Evolutionary conservation across 768 basidiomycete species (phyloP).

Genomic region (Termitomyces sp.): DNA sequence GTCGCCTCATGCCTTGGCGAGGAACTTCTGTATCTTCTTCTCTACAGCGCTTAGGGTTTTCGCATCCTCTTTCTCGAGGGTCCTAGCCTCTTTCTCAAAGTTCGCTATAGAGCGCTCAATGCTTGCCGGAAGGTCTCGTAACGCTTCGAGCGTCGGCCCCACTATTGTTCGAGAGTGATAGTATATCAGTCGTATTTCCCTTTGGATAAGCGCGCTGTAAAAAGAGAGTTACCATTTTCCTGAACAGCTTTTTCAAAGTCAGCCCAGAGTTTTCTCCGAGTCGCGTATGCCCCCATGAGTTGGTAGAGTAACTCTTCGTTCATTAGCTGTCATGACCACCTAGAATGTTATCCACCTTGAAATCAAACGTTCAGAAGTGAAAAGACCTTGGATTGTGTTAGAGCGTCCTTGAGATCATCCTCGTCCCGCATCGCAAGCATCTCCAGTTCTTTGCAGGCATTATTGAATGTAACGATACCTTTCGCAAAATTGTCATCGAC

Average conservation of each 20-base stretch:
- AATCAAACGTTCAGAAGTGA: neutral
- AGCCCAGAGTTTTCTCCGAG: constrained; percentile 47
- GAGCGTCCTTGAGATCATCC: constrained; percentile 33
- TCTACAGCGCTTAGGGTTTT: constrained; percentile 18
- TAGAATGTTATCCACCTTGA: constrained; percentile 1
- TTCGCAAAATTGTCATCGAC: constrained; percentile 32
- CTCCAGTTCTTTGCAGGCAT: constrained; percentile 51
- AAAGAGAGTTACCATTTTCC: constrained; percentile 37
- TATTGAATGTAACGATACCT: constrained; percentile 50
- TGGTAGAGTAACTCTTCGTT: constrained; percentile 36
- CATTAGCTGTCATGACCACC: constrained; percentile 28
- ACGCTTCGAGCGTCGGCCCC: constrained; percentile 32
- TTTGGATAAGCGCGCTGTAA: neutral
- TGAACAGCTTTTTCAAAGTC: constrained; percentile 39
- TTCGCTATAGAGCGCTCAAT: constrained; percentile 46
- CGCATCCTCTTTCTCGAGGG: constrained; percentile 29
- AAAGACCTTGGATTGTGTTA: constrained; percentile 38
- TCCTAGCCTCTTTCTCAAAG: constrained; percentile 51
- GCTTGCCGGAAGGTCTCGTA: constrained; percentile 43
- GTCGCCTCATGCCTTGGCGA: constrained; percentile 18
- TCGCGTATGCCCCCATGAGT: constrained; percentile 43
- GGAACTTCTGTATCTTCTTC: constrained; percentile 25
- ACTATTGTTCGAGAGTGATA: constrained; percentile 26
- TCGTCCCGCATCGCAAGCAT: constrained; percentile 36
- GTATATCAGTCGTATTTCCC: constrained; percentile 1